Conservation (phyloP, 176 grass and related monocot species). For the Avena insularis region DNA sequence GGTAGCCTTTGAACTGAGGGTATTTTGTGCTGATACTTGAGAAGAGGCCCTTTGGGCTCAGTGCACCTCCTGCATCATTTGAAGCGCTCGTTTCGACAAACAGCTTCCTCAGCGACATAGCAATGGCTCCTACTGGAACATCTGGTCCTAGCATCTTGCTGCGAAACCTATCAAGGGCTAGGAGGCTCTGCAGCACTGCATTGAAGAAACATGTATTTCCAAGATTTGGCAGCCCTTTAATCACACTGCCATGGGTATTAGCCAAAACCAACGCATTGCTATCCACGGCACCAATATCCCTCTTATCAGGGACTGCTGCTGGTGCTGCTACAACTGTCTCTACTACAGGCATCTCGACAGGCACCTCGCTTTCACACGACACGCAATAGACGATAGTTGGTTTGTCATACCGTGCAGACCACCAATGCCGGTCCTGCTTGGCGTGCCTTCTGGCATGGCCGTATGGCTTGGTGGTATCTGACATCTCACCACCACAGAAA, state of each 20-base stretch:
- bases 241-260: conserved; percentile 52
- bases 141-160: conserved; percentile 65
- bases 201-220: conserved; percentile 98
- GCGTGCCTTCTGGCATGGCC: conserved; percentile 92
- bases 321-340: conserved; percentile 36
- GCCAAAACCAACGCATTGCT: conserved; percentile 16
- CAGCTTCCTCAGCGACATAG: conserved; percentile 81
- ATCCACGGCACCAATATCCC: conserved; percentile 12
- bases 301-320: conserved; percentile 30
- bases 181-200: conserved; percentile 83
- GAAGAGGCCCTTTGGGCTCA: conserved; percentile 90
- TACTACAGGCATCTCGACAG: conserved; percentile 63
- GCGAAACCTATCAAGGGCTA: conserved; percentile 74
- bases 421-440: conserved; percentile 85
- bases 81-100: conserved; percentile 74
- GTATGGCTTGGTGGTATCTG: conserved; percentile 66
- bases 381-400: conserved; percentile 68
- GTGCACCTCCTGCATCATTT: conserved; percentile 63
- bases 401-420: conserved; percentile 62
- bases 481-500: conserved; percentile 77
- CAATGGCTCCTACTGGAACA: conserved; percentile 58
- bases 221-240: conserved; percentile 85
- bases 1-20: conserved; percentile 84
- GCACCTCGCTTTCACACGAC: conserved; percentile 65
- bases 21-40: conserved; percentile 78